Conservation (phyloP, 805 yeast species). For the Kregervanrija fluxuum region DNA sequence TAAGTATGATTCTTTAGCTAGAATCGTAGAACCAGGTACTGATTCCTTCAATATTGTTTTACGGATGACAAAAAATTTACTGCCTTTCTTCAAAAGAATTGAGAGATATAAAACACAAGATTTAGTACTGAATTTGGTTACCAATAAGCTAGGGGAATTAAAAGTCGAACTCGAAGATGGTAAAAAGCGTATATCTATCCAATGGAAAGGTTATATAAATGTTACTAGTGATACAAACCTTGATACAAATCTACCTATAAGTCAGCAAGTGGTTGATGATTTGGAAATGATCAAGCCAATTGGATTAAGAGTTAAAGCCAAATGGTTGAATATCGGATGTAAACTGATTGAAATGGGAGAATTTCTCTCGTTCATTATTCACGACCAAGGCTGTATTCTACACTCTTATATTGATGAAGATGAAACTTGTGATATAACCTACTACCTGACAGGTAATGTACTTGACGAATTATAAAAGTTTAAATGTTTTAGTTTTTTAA, state of each 20-base stretch:
- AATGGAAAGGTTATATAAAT: conserved; percentile 44
- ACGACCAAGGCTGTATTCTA: conserved; percentile 46
- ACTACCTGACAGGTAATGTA: conserved; percentile 35
- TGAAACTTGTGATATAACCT: conserved; percentile 58
- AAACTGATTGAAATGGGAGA: conserved; percentile 55
- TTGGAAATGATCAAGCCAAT: conserved; percentile 23
- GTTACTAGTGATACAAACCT: neutral
- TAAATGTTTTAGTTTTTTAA: neutral
- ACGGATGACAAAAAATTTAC: conserved; percentile 42
- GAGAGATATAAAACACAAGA: conserved; percentile 59
- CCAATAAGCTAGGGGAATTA: conserved; percentile 42
- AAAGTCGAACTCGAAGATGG: conserved; percentile 50
- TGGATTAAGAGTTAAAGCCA: conserved; percentile 45
- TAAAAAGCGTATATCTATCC: conserved; percentile 44
- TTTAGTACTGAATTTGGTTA: conserved; percentile 37
- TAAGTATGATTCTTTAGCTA: conserved; percentile 44
- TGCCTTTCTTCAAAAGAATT: conserved; percentile 48
- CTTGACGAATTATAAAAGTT: neutral
- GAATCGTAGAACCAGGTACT: conserved; percentile 57
- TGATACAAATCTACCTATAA: neutral
- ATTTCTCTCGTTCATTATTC: conserved; percentile 50
- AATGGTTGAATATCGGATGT: conserved; percentile 65
- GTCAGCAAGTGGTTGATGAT: conserved; percentile 5
- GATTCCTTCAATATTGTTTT: conserved; percentile 49
- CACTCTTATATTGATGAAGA: conserved; percentile 62